Evolutionary conservation across 257 asterid genomes (phyloP).

Genomic region (Scutellaria baicalensis): DNA sequence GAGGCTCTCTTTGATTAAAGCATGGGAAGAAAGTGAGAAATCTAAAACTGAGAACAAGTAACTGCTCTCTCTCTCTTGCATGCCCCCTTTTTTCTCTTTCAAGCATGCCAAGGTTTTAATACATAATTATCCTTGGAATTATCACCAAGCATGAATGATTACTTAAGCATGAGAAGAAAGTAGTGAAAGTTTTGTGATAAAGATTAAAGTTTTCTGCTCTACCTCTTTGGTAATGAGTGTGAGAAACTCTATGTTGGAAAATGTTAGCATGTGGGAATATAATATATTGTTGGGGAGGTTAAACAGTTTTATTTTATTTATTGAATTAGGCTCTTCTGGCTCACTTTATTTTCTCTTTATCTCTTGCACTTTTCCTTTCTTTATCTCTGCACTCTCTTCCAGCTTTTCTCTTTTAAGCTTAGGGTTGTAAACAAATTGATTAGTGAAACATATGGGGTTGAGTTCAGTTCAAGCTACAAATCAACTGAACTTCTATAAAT

Average conservation of each 20-base stretch:
- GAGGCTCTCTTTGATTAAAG: conserved; percentile 42
- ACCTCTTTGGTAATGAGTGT: not conserved
- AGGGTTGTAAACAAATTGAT: not conserved
- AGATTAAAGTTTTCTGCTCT: not conserved
- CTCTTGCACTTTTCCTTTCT: not conserved
- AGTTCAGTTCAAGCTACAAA: not conserved
- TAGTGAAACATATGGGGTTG: not conserved
- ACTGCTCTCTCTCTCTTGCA: conserved; percentile 19
- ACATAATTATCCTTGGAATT: not conserved
- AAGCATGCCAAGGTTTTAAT: not conserved
- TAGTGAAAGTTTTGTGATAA: not conserved
- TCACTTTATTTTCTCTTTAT: not conserved
- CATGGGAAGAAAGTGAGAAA: conserved; percentile 73
- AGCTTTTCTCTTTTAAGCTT: not conserved
- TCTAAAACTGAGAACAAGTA: conserved; percentile 81
- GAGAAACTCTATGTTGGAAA: not conserved
- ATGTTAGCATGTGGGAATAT: not conserved
- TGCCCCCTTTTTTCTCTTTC: not conserved
- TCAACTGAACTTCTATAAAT: not conserved
- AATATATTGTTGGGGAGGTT: not conserved
- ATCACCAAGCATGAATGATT: conserved; percentile 4
- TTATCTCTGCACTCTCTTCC: conserved; percentile 4
- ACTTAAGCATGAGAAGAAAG: not conserved
- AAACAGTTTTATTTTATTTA: not conserved
- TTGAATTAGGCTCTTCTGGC: not conserved